Base-by-base conservation (phyloP, 805 yeast genomes). In the Saturnispora besseyi region DNA sequence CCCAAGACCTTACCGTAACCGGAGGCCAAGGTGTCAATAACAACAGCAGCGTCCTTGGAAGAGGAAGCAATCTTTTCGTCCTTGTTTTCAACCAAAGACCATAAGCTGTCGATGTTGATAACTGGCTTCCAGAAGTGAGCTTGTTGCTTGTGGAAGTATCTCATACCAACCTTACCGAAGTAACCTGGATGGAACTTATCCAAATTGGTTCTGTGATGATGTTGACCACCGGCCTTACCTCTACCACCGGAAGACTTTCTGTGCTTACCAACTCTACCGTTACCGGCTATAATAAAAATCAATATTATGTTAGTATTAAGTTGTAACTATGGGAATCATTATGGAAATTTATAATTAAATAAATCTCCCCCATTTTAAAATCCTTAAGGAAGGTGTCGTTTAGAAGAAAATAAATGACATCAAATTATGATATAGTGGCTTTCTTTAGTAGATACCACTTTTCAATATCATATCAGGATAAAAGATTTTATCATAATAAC, bases 211-310 rank as follows among this genome's bases (percentile, higher is more conserved):
- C 99, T 88, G 96, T 93, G 99, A 79, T 93, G 99, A 78, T 91
- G 98, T 79, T 81, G 91, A 88, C 99, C 99, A 91, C 99, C 99
- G 74, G 99, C 99, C 90, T 79, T 91, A 93, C 99, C 99, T 80
- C 98, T 90, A 81, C 99, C 99, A 93, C 99, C 99, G 64, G 99
- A 97, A 70, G 87, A 93, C 96, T 93, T 93, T 89, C 99, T 90
- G 95, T 93, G 99, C 86, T 93, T 93, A 79, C 99, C 99, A 77
- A 93, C 79, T 84, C 99, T 95, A 87, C 99, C 99, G 77, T 91
- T 84, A 87, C 99, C 99, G 95, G 98, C 98, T 86, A 68, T 51
- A 36, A 53, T 43, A 22, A 45, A 44, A 53, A 48, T n/a, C 37
- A 42, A n/a, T 26, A 26, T 26, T 22, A 45, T 55, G 57, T 53